Base-by-base conservation (phyloP, 2,329 filamentous ascomycete genomes). In the Arthrobotrys entomopaga region DNA sequence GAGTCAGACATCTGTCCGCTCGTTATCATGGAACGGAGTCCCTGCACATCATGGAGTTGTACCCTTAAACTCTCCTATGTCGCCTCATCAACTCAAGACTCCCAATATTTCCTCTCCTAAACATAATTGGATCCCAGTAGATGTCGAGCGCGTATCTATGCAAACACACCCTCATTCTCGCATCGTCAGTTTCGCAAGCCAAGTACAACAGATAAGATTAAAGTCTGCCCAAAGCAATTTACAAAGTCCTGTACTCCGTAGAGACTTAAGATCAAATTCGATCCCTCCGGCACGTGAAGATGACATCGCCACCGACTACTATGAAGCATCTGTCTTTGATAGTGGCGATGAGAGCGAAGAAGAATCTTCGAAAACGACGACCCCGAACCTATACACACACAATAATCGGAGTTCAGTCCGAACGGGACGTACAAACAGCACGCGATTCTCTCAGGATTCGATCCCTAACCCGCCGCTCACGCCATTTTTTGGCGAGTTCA, bases 371-470 rank as follows among this genome's bases (percentile, higher is more conserved):
- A 29, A 63, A 24, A 52, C 58, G 6, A 3, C 20, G 7, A 50
- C 34, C 2, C 40, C 40, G 2, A 66, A 52, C n/a, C 38, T 67
- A 7, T 66, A 48, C 10, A 29, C 43, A 7, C 63, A 52, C 42
- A 56, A 59, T 22, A 65, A 65, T 24, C 54, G 70, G 19, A 74
- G 63, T n/a, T 74, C 70, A 2, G 34, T 40, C 4, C 29, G 57
- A 46, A 73, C 69, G 10, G 56, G 49, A 8, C 56, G 56, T 7
- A 60, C 69, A 22, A 10, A 43, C 3, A 67, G 70, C 43, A 74
- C 70, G 3, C 19, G 56, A 19, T 74, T 74, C 43, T 74, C 70
- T n/a, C 57, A 74, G n/a, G 70, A 63, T 50, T 67, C 70, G 10
- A 61, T 63, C 24, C 57, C 69, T 6, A 73, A 73, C 20, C 54